phyloP scores from a whole-genome alignment of 176 grass and related monocot species.

The Eragrostis curvula region DNA sequence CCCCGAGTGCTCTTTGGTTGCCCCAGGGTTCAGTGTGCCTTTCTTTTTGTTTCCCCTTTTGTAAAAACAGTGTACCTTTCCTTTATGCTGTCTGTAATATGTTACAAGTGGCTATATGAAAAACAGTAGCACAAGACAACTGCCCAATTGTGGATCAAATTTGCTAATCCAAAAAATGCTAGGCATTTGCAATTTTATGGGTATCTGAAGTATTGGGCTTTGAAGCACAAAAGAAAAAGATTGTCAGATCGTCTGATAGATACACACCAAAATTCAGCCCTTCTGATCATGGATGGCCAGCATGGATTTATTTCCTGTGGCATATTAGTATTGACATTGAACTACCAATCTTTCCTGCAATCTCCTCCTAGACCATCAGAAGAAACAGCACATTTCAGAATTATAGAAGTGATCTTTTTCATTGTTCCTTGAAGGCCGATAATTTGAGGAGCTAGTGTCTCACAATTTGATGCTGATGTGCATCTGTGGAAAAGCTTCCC shows the following conservation, averaged over 20 bases:
- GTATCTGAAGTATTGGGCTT: background rate
- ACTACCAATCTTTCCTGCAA: background rate
- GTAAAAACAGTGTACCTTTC: conserved; percentile 25
- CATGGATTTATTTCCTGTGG: background rate
- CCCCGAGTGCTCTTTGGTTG: conserved; percentile 5
- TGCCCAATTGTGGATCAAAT: background rate
- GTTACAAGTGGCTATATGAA: background rate
- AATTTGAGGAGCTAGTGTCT: too few relatives aligned
- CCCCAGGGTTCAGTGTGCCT: conserved; percentile 38
- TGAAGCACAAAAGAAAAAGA: background rate
- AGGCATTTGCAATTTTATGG: background rate
- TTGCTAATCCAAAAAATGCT: background rate
- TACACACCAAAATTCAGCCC: background rate
- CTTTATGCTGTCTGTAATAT: background rate
- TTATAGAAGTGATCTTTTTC: too few relatives aligned
- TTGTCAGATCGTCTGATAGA: background rate
- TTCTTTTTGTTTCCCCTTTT: background rate
- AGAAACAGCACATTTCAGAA: background rate
- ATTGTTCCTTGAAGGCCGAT: too few relatives aligned
- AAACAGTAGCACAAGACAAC: background rate
- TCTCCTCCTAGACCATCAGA: background rate
- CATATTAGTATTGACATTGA: background rate
- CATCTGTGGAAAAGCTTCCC: too few relatives aligned
- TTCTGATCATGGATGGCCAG: background rate
- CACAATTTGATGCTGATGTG: too few relatives aligned